These are phyloP conservation scores for Acanthochlamys bracteata DNA, from an alignment of 106 monocot species.

Conservation along the genomic window DNA sequence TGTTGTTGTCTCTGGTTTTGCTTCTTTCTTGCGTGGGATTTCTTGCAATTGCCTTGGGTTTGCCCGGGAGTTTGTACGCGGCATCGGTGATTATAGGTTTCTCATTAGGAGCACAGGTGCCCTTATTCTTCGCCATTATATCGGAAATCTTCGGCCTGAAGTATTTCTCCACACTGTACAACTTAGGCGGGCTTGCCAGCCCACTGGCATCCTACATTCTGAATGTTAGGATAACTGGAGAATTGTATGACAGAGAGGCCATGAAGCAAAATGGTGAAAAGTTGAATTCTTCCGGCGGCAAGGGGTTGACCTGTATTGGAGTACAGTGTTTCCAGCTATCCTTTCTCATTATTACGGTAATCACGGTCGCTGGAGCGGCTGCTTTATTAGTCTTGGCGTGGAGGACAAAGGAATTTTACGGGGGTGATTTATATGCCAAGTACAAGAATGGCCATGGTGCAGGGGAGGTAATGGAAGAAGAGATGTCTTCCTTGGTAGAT, in stretches of 20 bases:
- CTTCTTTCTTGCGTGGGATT: conserved; percentile 48
- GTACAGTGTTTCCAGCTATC: conserved; percentile 63
- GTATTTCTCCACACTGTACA: conserved; percentile 78
- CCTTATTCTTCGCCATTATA: conserved; percentile 66
- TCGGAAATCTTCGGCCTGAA: conserved; percentile 84
- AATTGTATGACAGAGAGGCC: conserved; percentile 58
- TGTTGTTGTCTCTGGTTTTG: conserved; percentile 38
- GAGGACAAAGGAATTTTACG: conserved; percentile 66
- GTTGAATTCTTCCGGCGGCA: background rate
- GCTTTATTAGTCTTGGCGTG: conserved; percentile 43
- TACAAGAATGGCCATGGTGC: conserved; percentile 15
- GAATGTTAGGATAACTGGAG: conserved; percentile 54
- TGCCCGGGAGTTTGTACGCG: conserved; percentile 49
- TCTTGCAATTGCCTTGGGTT: conserved; percentile 64
- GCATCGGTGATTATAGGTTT: conserved; percentile 72
- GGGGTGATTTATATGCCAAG: conserved; percentile 70
- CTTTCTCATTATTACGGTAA: conserved; percentile 64
- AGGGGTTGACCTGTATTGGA: conserved; percentile 41
- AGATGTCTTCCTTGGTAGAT: background rate
- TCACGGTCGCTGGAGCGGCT: conserved; percentile 35
- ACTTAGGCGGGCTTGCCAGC: conserved; percentile 53
- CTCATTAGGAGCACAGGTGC: conserved; percentile 72
- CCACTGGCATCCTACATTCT: conserved; percentile 66
- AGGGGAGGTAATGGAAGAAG: conserved; percentile 1
- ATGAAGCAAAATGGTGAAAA: conserved; percentile 19